Percentiles rank a stretch among this genome's conserved stretches.
Evolutionary conservation across 2,329 filamentous ascomycete species (phyloP).

Genomic region (Parasarocladium wereldwijsianum): DNA sequence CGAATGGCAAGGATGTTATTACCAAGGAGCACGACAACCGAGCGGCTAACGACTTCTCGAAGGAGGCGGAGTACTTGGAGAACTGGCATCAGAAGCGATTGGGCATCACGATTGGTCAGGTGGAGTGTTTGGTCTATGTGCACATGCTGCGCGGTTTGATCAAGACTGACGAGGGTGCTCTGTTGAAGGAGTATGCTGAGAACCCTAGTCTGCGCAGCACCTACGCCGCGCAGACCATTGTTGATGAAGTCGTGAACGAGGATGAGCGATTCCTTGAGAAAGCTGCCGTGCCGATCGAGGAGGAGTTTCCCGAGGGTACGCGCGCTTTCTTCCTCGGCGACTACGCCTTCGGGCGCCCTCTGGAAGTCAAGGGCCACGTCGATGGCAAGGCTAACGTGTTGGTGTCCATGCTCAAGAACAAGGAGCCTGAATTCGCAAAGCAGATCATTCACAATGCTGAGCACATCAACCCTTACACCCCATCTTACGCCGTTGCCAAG

Average conservation of each 20-base stretch:
- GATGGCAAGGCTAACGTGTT: constrained; percentile 65
- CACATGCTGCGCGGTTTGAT: constrained; percentile 84
- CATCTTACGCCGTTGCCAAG: constrained; percentile 78
- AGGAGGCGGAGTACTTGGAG: constrained; percentile 73
- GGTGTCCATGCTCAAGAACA: constrained; percentile 56
- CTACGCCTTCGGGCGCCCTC: constrained; percentile 77
- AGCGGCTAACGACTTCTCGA: constrained; percentile 72
- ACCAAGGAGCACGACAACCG: constrained; percentile 56
- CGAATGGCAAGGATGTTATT: constrained; percentile 49
- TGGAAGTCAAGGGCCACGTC: constrained; percentile 66
- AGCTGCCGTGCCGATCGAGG: constrained; percentile 71
- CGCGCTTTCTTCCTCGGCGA: constrained; percentile 90
- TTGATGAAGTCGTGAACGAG: constrained; percentile 79
- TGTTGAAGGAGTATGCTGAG: constrained; percentile 81
- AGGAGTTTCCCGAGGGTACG: constrained; percentile 76
- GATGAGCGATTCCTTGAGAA: constrained; percentile 90
- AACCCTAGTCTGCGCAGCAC: constrained; percentile 77
- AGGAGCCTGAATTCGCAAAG: constrained; percentile 70
- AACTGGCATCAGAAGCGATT: constrained; percentile 80
- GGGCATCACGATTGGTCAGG: constrained; percentile 70
- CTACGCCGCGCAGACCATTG: constrained; percentile 81
- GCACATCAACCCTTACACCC: constrained; percentile 58
- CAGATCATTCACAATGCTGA: constrained; percentile 59
- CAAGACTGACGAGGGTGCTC: constrained; percentile 82
- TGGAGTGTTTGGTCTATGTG: constrained; percentile 83